Evolutionary conservation across 306 rosid species (phyloP), one percentile per base, ranked within the genome.

Genomic region (Cucumis cinereus): DNA sequence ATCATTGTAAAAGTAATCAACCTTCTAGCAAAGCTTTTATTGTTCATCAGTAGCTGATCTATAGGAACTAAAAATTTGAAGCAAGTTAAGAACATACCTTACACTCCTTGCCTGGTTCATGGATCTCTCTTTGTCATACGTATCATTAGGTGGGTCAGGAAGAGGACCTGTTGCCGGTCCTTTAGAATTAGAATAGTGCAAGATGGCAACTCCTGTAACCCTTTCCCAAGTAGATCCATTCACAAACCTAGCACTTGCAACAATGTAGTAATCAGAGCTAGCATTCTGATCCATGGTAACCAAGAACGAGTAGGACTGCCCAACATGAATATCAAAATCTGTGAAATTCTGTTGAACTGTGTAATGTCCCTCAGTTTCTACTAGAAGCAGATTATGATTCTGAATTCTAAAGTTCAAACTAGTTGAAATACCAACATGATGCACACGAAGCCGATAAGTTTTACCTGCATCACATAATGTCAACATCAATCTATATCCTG

Each of bases 191-290:
- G 89, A 77, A 43, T 94, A 94, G 83, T 83, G 97, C 33, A 94
- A 84, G 81, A 91, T 68, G 38, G 94, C 98, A 77, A 94, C 98
- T 61, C 98, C 97, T 0, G 91, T 90, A 67, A 91, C 97, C 81
- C 85, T 87, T 62, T 90, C 88, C 97, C 96, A 94, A 79, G 86
- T 38, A 10, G 98, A 87, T 78, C 79, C 96, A 83, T 94, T 94
- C 81, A 91, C 97, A 78, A 94, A 91, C 88, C 94, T 80, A n/a
- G 98, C 90, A 82, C 98, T 94, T 28, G 98, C 98, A 45, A 91
- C 97, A n/a, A 91, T 83, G 77, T 91, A 94, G 86, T 91, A 94
- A 80, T 94, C 98, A 41, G 89, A 80, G 79, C 97, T 91, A 33
- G 97, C 98, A 77, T 94, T 91, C 79, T 94, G 98, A 79, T 91